Evolutionary conservation across 1,139 yeast genomes (phyloP).

Genomic region (Magnusiomyces ingens): DNA sequence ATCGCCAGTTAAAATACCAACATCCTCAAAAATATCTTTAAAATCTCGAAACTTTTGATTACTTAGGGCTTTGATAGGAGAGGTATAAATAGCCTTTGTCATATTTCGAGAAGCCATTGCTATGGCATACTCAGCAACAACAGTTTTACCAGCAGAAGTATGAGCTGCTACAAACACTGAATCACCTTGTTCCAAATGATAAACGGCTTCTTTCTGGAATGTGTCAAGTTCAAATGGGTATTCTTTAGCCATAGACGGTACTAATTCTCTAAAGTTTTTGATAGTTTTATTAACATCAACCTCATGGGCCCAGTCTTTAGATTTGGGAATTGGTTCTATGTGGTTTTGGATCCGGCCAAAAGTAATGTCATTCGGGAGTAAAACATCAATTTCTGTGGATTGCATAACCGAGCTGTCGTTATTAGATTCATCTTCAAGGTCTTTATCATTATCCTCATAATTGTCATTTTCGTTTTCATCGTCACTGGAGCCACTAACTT

Average conservation of each 20-base stretch:
- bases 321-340: constrained; percentile 25
- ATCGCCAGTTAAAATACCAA: constrained; percentile 97
- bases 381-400: constrained; percentile 45
- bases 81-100: constrained; percentile 92
- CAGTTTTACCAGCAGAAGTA: constrained; percentile 90
- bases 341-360: constrained; percentile 37
- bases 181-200: constrained; percentile 93
- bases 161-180: constrained; percentile 98
- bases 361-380: constrained; percentile 61
- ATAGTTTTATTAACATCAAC: constrained; percentile 81
- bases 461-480: constrained; percentile 14
- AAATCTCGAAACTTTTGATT: constrained; percentile 95
- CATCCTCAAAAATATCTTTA: constrained; percentile 87
- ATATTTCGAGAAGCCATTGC: constrained; percentile 87
- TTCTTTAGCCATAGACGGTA: constrained; percentile 86
- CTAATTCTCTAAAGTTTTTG: constrained; percentile 76
- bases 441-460: constrained; percentile 13
- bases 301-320: constrained; percentile 87
- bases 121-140: constrained; percentile 92
- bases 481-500: too few relatives aligned
- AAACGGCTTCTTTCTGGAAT: constrained; percentile 94
- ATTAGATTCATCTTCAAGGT: constrained; percentile 8
- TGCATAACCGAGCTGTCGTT: constrained; percentile 11
- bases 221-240: constrained; percentile 95
- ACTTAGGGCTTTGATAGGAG: constrained; percentile 94